Base-by-base conservation (phyloP, 2,329 filamentous ascomycete species). In the Gnomoniopsis smithogilvyi region DNA sequence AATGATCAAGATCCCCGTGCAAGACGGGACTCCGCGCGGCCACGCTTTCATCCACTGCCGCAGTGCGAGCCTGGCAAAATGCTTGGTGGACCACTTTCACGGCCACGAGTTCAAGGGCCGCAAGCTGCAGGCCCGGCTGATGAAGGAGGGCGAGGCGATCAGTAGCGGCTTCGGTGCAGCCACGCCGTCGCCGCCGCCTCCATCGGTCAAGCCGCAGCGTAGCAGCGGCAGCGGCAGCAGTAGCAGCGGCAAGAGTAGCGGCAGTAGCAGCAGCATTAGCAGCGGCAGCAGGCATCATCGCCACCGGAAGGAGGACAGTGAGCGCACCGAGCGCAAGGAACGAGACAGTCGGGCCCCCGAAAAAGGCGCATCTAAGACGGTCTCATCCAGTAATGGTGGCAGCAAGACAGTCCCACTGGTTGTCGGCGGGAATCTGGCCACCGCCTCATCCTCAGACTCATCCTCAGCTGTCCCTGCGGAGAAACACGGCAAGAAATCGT, bases 71-170 rank as follows among this genome's bases (percentile, higher is more conserved):
- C 34, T 58, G 3, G 61, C 61, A 15, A 52, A 47, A 43, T 52
- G 55, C 19, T 56, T 63, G 61, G 49, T 47, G 30, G 22, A 12
- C 30, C 48, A 36, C 34, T 54, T 63, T 15, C n/a, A 63, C 33
- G 59, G 59, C 26, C 38, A 26, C 38, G 58, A 61, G 26, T 63
- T 63, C 55, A 61, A 56, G 47, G 61, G 58, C 12, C 47, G 36
- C 24, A 61, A 48, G 43, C 52, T 63, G 43, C 55, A 58, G 55
- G 61, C 56, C 34, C 54, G 55, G 17, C 26, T 63, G 48, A 51
- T 63, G 41, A 63, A 63, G 52, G 61, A 63, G 21, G 61, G 59
- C 33, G 59, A 63, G 51, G 41, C 56, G 3, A 41, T 63, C 21
- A 26, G 47, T 1, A 34, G 46, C 38, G 45, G 46, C 17, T 41